These are phyloP conservation scores for Oehlia diaphana DNA, from an alignment of 192 early-diverging fungal species.

Conservation along the genomic window DNA sequence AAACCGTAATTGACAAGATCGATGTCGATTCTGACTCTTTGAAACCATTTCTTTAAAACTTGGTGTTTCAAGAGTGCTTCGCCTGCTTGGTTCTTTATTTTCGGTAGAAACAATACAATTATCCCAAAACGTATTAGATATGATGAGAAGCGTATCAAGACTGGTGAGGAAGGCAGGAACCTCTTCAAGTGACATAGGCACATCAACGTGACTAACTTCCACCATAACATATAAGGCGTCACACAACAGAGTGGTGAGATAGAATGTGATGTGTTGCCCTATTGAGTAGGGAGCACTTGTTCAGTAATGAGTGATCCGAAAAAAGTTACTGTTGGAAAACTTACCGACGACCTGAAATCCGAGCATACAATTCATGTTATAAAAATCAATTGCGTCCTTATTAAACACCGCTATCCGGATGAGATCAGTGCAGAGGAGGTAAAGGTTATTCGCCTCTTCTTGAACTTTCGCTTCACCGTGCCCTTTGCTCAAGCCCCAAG, in stretches of 20 bases:
- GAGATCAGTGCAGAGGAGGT: too few relatives aligned
- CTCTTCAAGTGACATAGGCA: slow-evolving; percentile 23
- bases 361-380: slow-evolving; percentile 22
- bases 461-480: slow-evolving; percentile 27
- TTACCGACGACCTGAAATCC: slow-evolving; percentile 11
- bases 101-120: slow-evolving; percentile 16
- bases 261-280: slow-evolving; percentile 12
- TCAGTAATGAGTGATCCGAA: slow-evolving; percentile 9
- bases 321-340: slow-evolving; percentile 15
- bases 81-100: slow-evolving; percentile 19
- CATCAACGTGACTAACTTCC: slow-evolving; percentile 3
- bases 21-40: slow-evolving; percentile 11
- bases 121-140: slow-evolving; percentile 7
- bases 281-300: neutral
- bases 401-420: too few relatives aligned
- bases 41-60: slow-evolving; percentile 14
- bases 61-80: slow-evolving; percentile 11
- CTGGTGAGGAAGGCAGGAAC: slow-evolving; percentile 9
- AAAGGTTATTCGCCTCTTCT: slow-evolving; percentile 10
- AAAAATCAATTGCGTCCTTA: neutral
- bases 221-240: neutral
- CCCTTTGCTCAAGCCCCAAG: neutral
- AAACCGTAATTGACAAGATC: slow-evolving; percentile 19
- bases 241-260: slow-evolving; percentile 13
- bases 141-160: slow-evolving; percentile 19